A percentile compares a stretch with the other conserved stretches of the same genome.
Conservation (phyloP, 2,329 filamentous ascomycete species). For the Pseudocercospora ulei region DNA sequence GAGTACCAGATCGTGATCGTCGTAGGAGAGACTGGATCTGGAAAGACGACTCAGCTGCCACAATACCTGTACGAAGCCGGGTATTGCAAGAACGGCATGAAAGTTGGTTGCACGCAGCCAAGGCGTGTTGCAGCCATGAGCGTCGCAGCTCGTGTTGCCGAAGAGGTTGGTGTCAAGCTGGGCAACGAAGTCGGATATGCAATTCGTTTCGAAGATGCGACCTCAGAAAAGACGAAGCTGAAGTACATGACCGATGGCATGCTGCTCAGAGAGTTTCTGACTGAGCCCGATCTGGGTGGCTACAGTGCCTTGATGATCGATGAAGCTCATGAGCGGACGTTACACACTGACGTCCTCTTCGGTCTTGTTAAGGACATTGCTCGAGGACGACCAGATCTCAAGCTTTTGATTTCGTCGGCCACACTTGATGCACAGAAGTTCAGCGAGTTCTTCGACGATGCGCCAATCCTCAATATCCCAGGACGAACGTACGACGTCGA, state of each 20-base stretch:
- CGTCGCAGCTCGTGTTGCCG: constrained; percentile 88
- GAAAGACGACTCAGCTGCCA: constrained; percentile 91
- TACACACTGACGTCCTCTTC: constrained; percentile 82
- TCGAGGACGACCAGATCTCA: constrained; percentile 71
- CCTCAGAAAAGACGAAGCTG: constrained; percentile 78
- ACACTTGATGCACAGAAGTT: constrained; percentile 94
- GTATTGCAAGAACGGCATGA: constrained; percentile 72
- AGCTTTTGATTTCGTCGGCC: constrained; percentile 83
- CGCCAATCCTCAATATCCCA: constrained; percentile 89
- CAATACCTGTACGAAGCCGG: constrained; percentile 90
- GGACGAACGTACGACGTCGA: constrained; percentile 82
- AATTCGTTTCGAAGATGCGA: constrained; percentile 89
- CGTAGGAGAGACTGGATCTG: constrained; percentile 92
- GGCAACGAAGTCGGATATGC: constrained; percentile 90
- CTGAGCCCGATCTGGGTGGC: constrained; percentile 68
- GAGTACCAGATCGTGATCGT: constrained; percentile 82
- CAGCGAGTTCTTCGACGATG: constrained; percentile 79
- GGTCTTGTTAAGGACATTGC: constrained; percentile 83
- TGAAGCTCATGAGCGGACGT: constrained; percentile 88
- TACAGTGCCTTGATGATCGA: constrained; percentile 94
- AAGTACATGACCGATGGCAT: constrained; percentile 99
- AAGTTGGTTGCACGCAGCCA: constrained; percentile 88
- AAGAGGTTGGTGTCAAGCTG: constrained; percentile 82
- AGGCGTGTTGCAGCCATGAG: constrained; percentile 95
- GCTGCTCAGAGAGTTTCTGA: constrained; percentile 80